Base-by-base conservation (phyloP, 495 filamentous ascomycete genomes). In the Aspergillus baeticus region DNA sequence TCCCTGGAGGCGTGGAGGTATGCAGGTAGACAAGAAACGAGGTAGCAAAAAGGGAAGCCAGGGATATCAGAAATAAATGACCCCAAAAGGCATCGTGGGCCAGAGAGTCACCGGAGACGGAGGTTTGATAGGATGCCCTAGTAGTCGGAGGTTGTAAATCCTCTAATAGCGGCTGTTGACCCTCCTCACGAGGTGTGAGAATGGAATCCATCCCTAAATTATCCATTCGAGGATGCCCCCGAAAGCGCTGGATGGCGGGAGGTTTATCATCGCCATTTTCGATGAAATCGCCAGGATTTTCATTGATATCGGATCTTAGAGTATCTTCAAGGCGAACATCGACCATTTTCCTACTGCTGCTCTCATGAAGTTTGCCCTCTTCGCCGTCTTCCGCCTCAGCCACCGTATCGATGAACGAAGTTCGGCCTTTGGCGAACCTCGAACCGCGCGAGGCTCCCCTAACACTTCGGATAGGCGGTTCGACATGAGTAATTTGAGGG, bases 1-100 rank as follows among this genome's bases (percentile, higher is more conserved):
- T 70, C 39, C 76, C 76, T 10, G 75, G 71, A 1, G 89, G 87
- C 1, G 82, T 65, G 8, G 86, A 84, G 1, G 93, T 98, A 66
- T 98, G 91, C 10, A 98, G 79, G 64, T 87, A 92, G 45, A 96
- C 85, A 13, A 98, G 79, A 51, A 96, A 83, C 54, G 92, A 92
- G 13, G 89, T 92, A 15, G 92, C 86, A 63, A 98, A 84, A 35
- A 98, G 72, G 20, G 87, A 85, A 36, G 90, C 90, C 51, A 94
- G 73, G 29, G 82, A 87, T 68, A 98, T 92, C 55, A 96, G 70
- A 66, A 91, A 98, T 23, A 98, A 76, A 61, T 88, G 91, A n/a
- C 87, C 89, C 82, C 94, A 98, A 70, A 98, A 91, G 13, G 81
- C 73, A 70, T 98, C 95, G 71, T 98, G 90, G n/a, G 70, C 63